phyloP scores from a whole-genome alignment of 2,329 filamentous ascomycete species.

The Rhinocladiella mackenziei region DNA sequence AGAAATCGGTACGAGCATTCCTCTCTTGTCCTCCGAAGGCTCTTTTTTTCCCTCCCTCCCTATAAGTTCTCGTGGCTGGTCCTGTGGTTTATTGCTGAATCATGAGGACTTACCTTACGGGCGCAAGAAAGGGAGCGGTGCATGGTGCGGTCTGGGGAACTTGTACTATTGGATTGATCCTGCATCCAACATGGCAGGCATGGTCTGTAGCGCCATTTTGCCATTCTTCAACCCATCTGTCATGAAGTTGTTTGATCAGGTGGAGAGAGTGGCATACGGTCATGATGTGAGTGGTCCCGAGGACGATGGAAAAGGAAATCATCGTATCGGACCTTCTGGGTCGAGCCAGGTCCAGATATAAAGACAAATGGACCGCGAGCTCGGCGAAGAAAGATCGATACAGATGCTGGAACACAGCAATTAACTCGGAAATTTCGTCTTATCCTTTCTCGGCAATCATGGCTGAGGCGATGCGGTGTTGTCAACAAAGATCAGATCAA shows the following conservation, averaged over 20 bases:
- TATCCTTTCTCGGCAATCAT: no score
- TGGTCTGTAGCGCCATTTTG: slow-evolving; percentile 13
- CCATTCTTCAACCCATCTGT: slow-evolving; percentile 21
- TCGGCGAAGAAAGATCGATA: no score
- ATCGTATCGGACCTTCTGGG: not conserved
- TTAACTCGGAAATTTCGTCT: no score
- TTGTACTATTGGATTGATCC: slow-evolving; percentile 28
- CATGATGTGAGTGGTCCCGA: slow-evolving; percentile 6
- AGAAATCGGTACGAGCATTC: slow-evolving; percentile 10
- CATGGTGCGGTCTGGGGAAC: slow-evolving; percentile 26
- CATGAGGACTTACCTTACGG: slow-evolving; percentile 20
- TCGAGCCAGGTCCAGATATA: slow-evolving; percentile 1
- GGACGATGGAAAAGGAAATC: slow-evolving; percentile 9
- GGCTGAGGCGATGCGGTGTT: no score
- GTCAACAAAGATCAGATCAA: no score
- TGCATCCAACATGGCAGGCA: slow-evolving; percentile 12
- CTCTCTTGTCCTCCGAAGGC: slow-evolving; percentile 10
- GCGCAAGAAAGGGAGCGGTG: slow-evolving; percentile 20
- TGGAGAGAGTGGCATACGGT: slow-evolving; percentile 25
- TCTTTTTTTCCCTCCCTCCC: slow-evolving; percentile 16
- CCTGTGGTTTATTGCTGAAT: slow-evolving; percentile 23
- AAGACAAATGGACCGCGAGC: no score
- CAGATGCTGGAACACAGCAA: no score
- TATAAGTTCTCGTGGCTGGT: slow-evolving; percentile 17
- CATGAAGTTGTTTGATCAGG: slow-evolving; percentile 19